Percentiles rank a stretch among this genome's conserved stretches.
Evolutionary conservation across 2,329 filamentous ascomycete species (phyloP).

Genomic region (Scortechinia acanthostroma): DNA sequence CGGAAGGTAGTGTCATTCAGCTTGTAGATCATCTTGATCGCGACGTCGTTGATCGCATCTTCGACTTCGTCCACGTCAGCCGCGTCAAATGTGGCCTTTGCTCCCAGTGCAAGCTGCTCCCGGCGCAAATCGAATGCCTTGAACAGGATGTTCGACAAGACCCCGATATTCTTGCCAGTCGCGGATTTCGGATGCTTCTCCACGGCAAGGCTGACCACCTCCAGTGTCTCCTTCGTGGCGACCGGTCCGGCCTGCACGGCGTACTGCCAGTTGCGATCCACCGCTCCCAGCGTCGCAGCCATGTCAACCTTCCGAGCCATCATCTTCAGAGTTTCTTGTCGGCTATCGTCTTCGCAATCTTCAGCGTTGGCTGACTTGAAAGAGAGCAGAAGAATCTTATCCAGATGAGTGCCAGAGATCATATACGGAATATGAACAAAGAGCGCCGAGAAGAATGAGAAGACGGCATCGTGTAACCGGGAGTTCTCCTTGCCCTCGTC

Average conservation of each 20-base stretch:
- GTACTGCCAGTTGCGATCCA: slow-evolving; percentile 8
- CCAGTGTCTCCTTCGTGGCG: slow-evolving; percentile 63
- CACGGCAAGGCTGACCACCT: slow-evolving; percentile 64
- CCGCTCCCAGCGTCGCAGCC: slow-evolving; percentile 18
- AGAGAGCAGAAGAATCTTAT: slow-evolving; percentile 65
- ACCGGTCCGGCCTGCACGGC: slow-evolving; percentile 15
- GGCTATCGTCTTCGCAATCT: slow-evolving; percentile 53
- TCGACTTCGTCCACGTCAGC: slow-evolving; percentile 54
- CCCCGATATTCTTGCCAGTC: slow-evolving; percentile 67
- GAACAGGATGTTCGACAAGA: slow-evolving; percentile 61
- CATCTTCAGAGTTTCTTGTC: slow-evolving; percentile 62
- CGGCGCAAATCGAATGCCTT: slow-evolving; percentile 60
- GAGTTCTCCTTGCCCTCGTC: slow-evolving; percentile 39
- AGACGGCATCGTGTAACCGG: slow-evolving; percentile 74
- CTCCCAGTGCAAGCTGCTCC: slow-evolving; percentile 35
- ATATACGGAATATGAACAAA: slow-evolving; percentile 84
- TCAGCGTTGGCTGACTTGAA: slow-evolving; percentile 64
- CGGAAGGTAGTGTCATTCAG: slow-evolving; percentile 90
- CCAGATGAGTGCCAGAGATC: slow-evolving; percentile 70
- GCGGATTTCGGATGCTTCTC: slow-evolving; percentile 72
- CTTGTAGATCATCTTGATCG: slow-evolving; percentile 89
- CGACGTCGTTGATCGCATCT: slow-evolving; percentile 56
- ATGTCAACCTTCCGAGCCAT: slow-evolving; percentile 73
- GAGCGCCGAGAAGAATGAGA: slow-evolving; percentile 71
- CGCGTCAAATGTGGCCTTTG: slow-evolving; percentile 18